Base-by-base conservation (phyloP, 2,329 filamentous ascomycete genomes). In the Epichloe elymi region DNA sequence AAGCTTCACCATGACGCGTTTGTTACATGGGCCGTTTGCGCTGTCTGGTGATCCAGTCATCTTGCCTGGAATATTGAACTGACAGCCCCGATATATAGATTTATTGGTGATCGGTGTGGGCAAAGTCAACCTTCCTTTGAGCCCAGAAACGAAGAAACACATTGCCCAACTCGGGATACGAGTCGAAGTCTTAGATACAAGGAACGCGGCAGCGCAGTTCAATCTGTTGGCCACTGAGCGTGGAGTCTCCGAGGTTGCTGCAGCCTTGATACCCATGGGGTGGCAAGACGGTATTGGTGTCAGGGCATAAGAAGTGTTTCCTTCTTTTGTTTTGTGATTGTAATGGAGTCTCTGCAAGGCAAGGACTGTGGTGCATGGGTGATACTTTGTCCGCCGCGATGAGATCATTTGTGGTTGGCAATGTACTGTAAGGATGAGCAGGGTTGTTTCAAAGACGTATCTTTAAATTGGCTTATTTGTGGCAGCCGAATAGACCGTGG, bases 201-300 rank as follows among this genome's bases (percentile, higher is more conserved):
- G 88, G 56, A 97, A 97, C 68, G 93, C 93, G 8, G 88, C 91
- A 1, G 85, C 90, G 36, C 89, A 96, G 65, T 98, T 93, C 67
- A 98, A 98, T 64, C 65, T 98, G 61, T 71, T 98, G 50, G 91
- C 89, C n/a, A 97, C 89, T 17, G 93, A 98, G 71, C 75, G 93
- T 48, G 91, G 93, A 1, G 82, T 93, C 5, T 76, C 81, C 19
- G 85, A 91, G 60, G 82, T 97, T 55, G 91, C 89, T 30, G 91
- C 88, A 2, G 91, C 89, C 10, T 65, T 98, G 67, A 79, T 97
- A 66, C 90, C 90, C 0, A 76, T 93, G 49, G 89, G 88, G 2
- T 94, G 88, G 87, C 79, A 74, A 59, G 84, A 87, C 53, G 75
- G 75, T 2, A 57, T 70, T 26, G 74, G 74, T 2, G 72, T 70